These are phyloP conservation scores for Aspergillus cejpii DNA, from an alignment of 2,329 filamentous ascomycete species.

Conservation along the genomic window DNA sequence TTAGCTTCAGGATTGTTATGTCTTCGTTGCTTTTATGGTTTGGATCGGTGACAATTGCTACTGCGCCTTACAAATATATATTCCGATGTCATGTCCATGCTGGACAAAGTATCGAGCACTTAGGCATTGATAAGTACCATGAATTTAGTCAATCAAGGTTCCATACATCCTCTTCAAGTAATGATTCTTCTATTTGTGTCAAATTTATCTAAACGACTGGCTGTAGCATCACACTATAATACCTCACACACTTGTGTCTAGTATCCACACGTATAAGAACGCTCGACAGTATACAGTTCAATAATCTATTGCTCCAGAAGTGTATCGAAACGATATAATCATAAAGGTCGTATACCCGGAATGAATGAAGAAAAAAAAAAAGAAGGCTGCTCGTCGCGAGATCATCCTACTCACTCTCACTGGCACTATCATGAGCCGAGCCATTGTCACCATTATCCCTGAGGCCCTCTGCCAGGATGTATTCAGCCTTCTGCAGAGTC, in stretches of 20 bases:
- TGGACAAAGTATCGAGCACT: too few relatives aligned
- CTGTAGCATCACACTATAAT: background rate
- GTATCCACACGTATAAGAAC: background rate
- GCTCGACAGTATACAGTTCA: background rate
- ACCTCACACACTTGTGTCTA: background rate
- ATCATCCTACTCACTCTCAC: conserved; percentile 35
- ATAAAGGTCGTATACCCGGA: conserved; percentile 18
- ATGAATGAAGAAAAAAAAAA: conserved; percentile 3
- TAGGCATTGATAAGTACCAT: too few relatives aligned
- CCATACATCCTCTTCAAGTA: too few relatives aligned
- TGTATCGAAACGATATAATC: conserved; percentile 9
- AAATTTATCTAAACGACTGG: too few relatives aligned
- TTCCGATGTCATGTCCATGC: too few relatives aligned
- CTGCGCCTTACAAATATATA: too few relatives aligned
- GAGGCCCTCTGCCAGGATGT: conserved; percentile 43
- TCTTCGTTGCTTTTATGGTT: too few relatives aligned
- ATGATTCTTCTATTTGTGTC: too few relatives aligned
- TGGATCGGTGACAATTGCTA: too few relatives aligned
- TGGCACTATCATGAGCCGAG: conserved; percentile 35
- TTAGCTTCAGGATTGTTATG: too few relatives aligned
- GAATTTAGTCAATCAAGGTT: too few relatives aligned
- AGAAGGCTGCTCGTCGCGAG: background rate
- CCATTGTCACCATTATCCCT: conserved; percentile 32
- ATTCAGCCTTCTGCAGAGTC: conserved; percentile 42
- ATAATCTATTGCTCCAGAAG: conserved; percentile 1